These are phyloP conservation scores for Cutaneotrichosporon daszewskae DNA, from an alignment of 1,284 basidiomycete species.

Conservation along the genomic window DNA sequence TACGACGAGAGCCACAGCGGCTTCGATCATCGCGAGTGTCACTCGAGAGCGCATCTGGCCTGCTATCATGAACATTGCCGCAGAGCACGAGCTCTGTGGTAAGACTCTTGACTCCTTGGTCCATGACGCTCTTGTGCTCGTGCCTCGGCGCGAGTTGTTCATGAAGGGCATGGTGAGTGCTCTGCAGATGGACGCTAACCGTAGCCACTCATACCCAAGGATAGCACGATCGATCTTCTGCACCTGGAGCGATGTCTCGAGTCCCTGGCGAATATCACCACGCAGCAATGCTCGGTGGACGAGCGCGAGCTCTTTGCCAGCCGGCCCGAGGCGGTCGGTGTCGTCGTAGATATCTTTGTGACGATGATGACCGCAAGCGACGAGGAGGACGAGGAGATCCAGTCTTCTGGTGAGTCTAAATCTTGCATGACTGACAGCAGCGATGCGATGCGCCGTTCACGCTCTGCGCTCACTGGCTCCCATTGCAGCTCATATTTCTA, in stretches of 20 bases:
- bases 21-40: too few relatives aligned
- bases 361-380: constrained; percentile 2
- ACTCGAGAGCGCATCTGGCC: not conserved
- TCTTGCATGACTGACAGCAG: constrained; percentile 1
- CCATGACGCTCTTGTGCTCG: constrained; percentile 1
- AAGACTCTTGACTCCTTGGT: not conserved
- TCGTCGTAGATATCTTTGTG: not conserved
- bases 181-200: not conserved
- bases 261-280: not conserved
- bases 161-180: constrained; percentile 30
- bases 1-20: too few relatives aligned
- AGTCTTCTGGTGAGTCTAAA: constrained; percentile 2
- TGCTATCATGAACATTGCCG: not conserved
- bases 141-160: constrained; percentile 21
- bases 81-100: not conserved
- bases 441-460: constrained; percentile 4
- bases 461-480: constrained; percentile 7
- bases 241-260: constrained; percentile 8
- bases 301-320: not conserved
- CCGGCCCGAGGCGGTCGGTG: not conserved
- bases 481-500: not conserved
- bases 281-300: not conserved
- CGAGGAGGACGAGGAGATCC: constrained; percentile 1
- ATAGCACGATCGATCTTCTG: constrained; percentile 1
- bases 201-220: constrained; percentile 11